Percentiles rank a stretch among this genome's conserved stretches.
Evolutionary conservation across 495 filamentous ascomycete species (phyloP).

Genomic region (Lepidopterella palustris): DNA sequence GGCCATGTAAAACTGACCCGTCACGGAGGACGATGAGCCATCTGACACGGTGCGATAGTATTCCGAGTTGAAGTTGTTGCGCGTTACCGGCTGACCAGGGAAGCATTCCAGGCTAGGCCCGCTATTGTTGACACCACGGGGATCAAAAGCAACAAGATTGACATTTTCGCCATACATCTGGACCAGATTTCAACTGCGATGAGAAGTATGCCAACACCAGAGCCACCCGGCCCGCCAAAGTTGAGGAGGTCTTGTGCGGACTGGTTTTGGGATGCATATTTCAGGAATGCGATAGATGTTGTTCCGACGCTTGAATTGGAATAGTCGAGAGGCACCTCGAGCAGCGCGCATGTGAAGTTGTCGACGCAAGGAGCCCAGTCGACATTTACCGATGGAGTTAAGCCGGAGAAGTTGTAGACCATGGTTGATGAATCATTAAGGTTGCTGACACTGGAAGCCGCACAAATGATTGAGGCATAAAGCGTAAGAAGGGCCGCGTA

Average conservation of each 20-base stretch:
- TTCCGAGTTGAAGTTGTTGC: neutral
- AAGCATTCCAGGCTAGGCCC: conserved; percentile 1
- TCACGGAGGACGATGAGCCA: too few species aligned
- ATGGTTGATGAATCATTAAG: neutral
- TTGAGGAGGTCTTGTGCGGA: neutral
- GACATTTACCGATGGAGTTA: conserved; percentile 19
- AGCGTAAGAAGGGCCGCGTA: too few species aligned
- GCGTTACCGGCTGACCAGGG: neutral
- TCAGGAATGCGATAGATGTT: conserved; percentile 31
- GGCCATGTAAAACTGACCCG: too few species aligned
- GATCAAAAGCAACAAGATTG: neutral
- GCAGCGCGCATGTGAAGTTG: conserved; percentile 28
- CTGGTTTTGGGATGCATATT: conserved; percentile 4
- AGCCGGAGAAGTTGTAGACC: neutral
- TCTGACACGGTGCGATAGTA: neutral
- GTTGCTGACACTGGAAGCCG: neutral
- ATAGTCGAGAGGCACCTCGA: conserved; percentile 31
- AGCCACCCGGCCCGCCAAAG: too few species aligned
- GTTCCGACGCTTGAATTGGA: conserved; percentile 16
- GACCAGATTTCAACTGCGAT: too few species aligned
- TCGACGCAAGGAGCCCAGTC: conserved; percentile 31
- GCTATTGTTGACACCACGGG: neutral
- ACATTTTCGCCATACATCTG: too few species aligned
- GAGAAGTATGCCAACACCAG: too few species aligned
- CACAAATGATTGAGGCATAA: too few species aligned